Percentiles rank a stretch among this genome's conserved stretches.
Conservation (phyloP, 2,329 filamentous ascomycete species). For the Fusarium humuli region DNA sequence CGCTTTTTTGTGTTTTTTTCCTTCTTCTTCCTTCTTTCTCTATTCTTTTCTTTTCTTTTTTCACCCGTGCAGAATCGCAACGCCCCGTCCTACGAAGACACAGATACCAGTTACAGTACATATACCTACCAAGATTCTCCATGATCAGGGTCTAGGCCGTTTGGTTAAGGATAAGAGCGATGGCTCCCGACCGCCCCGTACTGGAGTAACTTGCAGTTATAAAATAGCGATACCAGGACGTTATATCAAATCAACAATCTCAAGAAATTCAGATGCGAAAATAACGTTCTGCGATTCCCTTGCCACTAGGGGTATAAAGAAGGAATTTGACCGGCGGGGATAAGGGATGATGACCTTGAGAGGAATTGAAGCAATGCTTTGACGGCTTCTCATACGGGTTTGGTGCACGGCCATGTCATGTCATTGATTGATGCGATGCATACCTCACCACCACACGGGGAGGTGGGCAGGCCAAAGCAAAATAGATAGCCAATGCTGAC, state of each 20-base stretch:
- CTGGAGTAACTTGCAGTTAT: not conserved
- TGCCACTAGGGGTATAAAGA: not conserved
- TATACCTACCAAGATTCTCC: too few relatives aligned
- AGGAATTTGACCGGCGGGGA: not conserved
- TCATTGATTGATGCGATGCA: not conserved
- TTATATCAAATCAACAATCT: not conserved
- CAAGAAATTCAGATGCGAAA: not conserved
- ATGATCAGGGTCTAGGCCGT: too few relatives aligned
- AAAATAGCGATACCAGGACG: not conserved
- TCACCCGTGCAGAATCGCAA: too few relatives aligned
- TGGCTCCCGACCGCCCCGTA: not conserved
- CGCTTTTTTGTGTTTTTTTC: too few relatives aligned
- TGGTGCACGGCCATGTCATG: not conserved
- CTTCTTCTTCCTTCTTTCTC: too few relatives aligned
- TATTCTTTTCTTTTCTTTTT: too few relatives aligned
- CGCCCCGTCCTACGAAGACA: too few relatives aligned
- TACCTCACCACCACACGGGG: not conserved
- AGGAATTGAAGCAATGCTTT: not conserved
- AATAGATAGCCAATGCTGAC: conserved; percentile 3
- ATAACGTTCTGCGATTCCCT: not conserved
- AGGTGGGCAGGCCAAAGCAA: not conserved
- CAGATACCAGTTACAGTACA: too few relatives aligned
- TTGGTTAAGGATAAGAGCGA: not conserved
- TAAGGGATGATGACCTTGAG: not conserved
- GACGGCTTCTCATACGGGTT: not conserved